These are phyloP conservation scores for Lumnitzera littorea DNA, from an alignment of 345 rosid species.

Conservation along the genomic window DNA sequence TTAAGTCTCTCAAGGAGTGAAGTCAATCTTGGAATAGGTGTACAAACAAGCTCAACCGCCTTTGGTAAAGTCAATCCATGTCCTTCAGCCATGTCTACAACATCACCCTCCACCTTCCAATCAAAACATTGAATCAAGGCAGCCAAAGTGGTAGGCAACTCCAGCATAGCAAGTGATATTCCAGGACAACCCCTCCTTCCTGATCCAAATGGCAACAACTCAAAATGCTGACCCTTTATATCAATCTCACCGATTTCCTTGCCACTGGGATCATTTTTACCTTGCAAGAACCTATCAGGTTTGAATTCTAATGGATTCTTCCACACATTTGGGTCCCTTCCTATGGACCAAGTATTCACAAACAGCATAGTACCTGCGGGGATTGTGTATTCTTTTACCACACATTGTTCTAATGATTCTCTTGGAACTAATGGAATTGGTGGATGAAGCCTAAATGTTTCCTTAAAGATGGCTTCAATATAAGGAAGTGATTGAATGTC, in stretches of 20 bases:
- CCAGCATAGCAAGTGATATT: conserved; percentile 31
- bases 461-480: conserved; percentile 35
- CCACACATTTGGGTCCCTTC: conserved; percentile 36
- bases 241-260: conserved; percentile 5
- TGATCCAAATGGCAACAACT: conserved; percentile 38
- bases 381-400: conserved; percentile 23
- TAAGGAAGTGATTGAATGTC: conserved; percentile 27
- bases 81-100: conserved; percentile 30
- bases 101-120: conserved; percentile 10
- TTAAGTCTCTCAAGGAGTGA: background rate
- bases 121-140: conserved; percentile 45
- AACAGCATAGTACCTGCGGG: conserved; percentile 21
- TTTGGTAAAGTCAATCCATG: conserved; percentile 37
- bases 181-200: conserved; percentile 49
- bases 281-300: conserved; percentile 28
- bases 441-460: conserved; percentile 42
- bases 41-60: conserved; percentile 26
- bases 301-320: conserved; percentile 22
- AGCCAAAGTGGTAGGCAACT: conserved; percentile 19
- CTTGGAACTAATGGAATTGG: conserved; percentile 35
- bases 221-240: conserved; percentile 28
- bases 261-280: background rate
- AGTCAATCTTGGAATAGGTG: conserved; percentile 15
- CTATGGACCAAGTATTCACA: conserved; percentile 35
- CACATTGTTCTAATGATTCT: conserved; percentile 17